Percentiles rank a stretch among this genome's conserved stretches.
phyloP scores from a whole-genome alignment of 2,329 filamentous ascomycete genomes.

The Colletotrichum orbiculare region DNA sequence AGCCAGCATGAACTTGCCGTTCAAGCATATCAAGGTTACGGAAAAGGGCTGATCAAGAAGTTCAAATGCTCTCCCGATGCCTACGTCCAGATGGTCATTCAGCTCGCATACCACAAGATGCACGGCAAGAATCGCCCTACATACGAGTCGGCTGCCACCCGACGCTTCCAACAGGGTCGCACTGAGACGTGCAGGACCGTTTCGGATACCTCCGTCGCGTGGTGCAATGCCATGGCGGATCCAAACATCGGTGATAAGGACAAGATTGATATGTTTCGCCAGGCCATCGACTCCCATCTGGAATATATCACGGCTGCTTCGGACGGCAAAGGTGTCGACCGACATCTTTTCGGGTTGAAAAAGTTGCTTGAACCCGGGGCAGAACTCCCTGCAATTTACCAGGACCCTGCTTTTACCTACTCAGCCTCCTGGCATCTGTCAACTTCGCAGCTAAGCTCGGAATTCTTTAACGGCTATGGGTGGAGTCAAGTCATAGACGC shows the following conservation, averaged over 20 bases:
- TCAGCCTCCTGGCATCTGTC: constrained; percentile 90
- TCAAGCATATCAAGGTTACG: constrained; percentile 96
- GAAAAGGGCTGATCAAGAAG: constrained; percentile 98
- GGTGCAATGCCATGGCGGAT: constrained; percentile 89
- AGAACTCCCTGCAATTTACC: constrained; percentile 83
- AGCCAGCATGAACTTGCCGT: constrained; percentile 90
- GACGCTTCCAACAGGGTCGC: constrained; percentile 94
- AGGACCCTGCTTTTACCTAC: constrained; percentile 88
- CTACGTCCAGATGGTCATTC: constrained; percentile 98
- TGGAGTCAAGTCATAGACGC: constrained; percentile 98
- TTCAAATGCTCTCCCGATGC: constrained; percentile 98
- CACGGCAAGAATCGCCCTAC: constrained; percentile 97
- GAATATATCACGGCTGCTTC: constrained; percentile 92
- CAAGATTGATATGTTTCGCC: constrained; percentile 80
- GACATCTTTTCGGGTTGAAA: constrained; percentile 97
- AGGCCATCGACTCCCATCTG: constrained; percentile 82
- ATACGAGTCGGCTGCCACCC: constrained; percentile 94
- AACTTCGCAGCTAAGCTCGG: constrained; percentile 88
- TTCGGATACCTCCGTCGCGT: constrained; percentile 89
- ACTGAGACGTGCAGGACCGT: constrained; percentile 96
- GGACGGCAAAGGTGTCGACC: constrained; percentile 93
- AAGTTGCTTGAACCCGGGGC: constrained; percentile 85
- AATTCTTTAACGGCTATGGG: constrained; percentile 99
- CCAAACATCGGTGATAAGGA: constrained; percentile 70
- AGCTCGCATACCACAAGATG: constrained; percentile 98